Evolutionary conservation across 768 basidiomycete genomes (phyloP).

Genomic region (button mushroom (Agaricus bisporus)): DNA sequence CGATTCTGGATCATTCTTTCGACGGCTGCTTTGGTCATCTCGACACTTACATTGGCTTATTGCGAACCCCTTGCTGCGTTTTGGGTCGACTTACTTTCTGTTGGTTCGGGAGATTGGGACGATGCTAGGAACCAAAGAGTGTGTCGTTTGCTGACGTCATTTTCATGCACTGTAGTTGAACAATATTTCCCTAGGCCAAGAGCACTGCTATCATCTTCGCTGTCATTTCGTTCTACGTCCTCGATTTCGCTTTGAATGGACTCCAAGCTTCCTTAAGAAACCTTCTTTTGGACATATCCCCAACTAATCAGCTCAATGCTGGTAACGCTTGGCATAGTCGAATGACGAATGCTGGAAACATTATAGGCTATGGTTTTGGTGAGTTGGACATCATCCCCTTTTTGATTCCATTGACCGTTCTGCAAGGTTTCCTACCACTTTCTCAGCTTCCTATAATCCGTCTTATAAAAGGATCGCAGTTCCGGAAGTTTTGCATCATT

Average conservation of each 20-base stretch:
- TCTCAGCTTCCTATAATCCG: slow-evolving; percentile 69
- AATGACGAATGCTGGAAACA: slow-evolving; percentile 96
- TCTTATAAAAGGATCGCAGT: slow-evolving; percentile 86
- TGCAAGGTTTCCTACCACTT: slow-evolving; percentile 81
- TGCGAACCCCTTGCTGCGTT: slow-evolving; percentile 67
- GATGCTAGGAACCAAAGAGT: slow-evolving; percentile 62
- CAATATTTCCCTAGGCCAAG: slow-evolving; percentile 38
- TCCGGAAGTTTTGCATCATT: slow-evolving; percentile 92
- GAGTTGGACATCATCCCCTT: slow-evolving; percentile 15
- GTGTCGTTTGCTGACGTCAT: slow-evolving; percentile 16
- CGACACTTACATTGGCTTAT: slow-evolving; percentile 78
- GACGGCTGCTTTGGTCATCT: slow-evolving; percentile 70
- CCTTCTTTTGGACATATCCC: slow-evolving; percentile 87
- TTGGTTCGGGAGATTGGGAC: slow-evolving; percentile 85
- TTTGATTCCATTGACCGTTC: slow-evolving; percentile 6
- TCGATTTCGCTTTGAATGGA: slow-evolving; percentile 98
- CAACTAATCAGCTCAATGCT: slow-evolving; percentile 83
- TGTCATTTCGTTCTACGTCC: slow-evolving; percentile 82
- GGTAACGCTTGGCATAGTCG: slow-evolving; percentile 98
- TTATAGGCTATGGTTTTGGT: slow-evolving; percentile 92
- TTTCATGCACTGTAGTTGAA: background rate
- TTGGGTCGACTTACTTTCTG: slow-evolving; percentile 70
- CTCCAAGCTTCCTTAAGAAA: slow-evolving; percentile 90
- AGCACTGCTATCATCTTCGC: slow-evolving; percentile 80
- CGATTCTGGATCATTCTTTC: slow-evolving; percentile 93